phyloP scores from a whole-genome alignment of 1,284 basidiomycete genomes.

The Moesziomyces aphidis region DNA sequence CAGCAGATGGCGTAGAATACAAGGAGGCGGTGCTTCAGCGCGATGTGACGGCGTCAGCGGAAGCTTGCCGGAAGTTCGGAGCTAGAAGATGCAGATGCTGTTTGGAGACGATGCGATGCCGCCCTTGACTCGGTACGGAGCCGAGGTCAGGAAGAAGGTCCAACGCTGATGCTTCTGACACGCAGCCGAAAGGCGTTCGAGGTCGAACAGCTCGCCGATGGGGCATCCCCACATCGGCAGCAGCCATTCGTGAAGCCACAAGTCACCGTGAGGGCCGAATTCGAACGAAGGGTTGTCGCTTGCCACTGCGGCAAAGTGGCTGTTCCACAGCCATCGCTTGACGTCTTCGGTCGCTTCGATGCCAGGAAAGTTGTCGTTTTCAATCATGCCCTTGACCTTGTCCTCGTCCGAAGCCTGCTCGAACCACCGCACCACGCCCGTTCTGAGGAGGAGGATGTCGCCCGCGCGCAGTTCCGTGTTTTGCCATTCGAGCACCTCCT shows the following conservation, averaged over 20 bases:
- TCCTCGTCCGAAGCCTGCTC: constrained; percentile 24
- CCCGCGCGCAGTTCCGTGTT: constrained; percentile 18
- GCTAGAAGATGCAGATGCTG: constrained; percentile 42
- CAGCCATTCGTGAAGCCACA: constrained; percentile 47
- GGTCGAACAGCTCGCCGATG: constrained; percentile 46
- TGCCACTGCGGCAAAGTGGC: constrained; percentile 43
- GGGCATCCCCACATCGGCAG: constrained; percentile 46
- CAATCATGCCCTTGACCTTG: constrained; percentile 31
- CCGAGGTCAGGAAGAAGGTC: constrained; percentile 49
- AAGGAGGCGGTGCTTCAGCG: neutral
- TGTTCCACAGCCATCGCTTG: constrained; percentile 43
- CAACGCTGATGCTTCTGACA: constrained; percentile 40
- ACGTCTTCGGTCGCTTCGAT: constrained; percentile 41
- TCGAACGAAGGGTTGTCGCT: constrained; percentile 45
- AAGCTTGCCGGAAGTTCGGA: neutral
- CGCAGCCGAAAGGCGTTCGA: constrained; percentile 31
- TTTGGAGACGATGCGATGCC: constrained; percentile 46
- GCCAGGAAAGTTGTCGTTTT: constrained; percentile 43
- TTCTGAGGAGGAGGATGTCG: constrained; percentile 35
- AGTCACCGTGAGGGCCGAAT: constrained; percentile 36
- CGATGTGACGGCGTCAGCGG: neutral
- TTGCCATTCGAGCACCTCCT: constrained; percentile 35
- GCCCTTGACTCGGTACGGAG: constrained; percentile 45
- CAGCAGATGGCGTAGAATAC: neutral
- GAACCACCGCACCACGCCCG: constrained; percentile 44